Evolutionary conservation across 352 stramenopile species (phyloP).

Genomic region (Peronospora belbahrii): DNA sequence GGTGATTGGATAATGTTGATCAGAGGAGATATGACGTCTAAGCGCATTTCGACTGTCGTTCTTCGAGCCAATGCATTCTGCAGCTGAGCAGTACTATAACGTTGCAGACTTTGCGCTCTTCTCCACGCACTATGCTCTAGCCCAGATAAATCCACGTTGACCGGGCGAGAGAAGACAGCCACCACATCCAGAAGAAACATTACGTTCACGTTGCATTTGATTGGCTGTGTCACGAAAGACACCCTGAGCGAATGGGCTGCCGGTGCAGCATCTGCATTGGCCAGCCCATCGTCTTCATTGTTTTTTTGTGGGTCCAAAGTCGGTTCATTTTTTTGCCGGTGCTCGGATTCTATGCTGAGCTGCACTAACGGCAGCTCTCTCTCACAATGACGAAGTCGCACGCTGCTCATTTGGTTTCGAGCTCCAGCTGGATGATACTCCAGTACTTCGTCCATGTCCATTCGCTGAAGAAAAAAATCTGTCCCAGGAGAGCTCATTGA

Average conservation of each 20-base stretch:
- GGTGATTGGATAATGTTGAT: conserved; percentile 64
- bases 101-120: conserved; percentile 63
- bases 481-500: conserved; percentile 20
- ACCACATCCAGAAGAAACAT: conserved; percentile 63
- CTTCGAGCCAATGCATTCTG: conserved; percentile 56
- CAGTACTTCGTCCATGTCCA: conserved; percentile 67
- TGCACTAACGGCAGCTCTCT: conserved; percentile 60
- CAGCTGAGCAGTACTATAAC: conserved; percentile 70
- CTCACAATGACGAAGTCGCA: conserved; percentile 62
- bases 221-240: conserved; percentile 68
- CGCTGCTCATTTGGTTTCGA: conserved; percentile 63
- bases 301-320: conserved; percentile 15
- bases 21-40: conserved; percentile 76
- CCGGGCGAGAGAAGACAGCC: conserved; percentile 61
- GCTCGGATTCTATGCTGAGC: conserved; percentile 48
- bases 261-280: conserved; percentile 5
- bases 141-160: conserved; percentile 67
- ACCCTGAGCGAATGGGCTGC: conserved; percentile 38
- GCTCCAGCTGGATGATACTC: conserved; percentile 50
- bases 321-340: conserved; percentile 12
- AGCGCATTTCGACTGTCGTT: conserved; percentile 60
- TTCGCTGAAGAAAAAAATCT: conserved; percentile 63
- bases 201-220: conserved; percentile 74
- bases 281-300: conserved; percentile 2
- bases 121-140: conserved; percentile 67